Conservation (phyloP, 192 early-diverging fungal species). For the Linnemannia schmuckeri region DNA sequence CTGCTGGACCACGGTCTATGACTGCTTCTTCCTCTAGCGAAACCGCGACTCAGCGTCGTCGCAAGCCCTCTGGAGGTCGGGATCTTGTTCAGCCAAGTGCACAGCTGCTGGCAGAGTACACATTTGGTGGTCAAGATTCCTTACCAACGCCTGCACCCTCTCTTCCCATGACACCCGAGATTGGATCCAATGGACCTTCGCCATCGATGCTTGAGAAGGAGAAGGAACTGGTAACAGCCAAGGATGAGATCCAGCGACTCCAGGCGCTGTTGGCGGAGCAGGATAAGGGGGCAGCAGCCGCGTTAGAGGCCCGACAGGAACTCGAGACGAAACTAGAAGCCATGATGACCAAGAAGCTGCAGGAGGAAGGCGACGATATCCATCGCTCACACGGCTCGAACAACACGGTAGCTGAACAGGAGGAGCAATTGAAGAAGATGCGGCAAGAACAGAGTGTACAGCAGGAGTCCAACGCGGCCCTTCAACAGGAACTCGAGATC, state of each 20-base stretch:
- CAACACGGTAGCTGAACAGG: too few relatives aligned
- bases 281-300: constrained; percentile 7
- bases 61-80: constrained; percentile 26
- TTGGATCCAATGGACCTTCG: not conserved
- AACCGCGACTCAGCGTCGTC: constrained; percentile 1
- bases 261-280: not conserved
- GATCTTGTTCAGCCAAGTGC: constrained; percentile 36
- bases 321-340: constrained; percentile 23
- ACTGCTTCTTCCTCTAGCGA: not conserved
- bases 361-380: not conserved
- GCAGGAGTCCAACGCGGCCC: not conserved
- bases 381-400: not conserved
- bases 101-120: constrained; percentile 17
- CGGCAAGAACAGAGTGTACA: not conserved
- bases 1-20: not conserved
- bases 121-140: constrained; percentile 12
- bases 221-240: constrained; percentile 6
- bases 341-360: not conserved
- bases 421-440: constrained; percentile 5
- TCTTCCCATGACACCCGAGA: constrained; percentile 12
- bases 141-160: constrained; percentile 18
- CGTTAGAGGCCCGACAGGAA: constrained; percentile 16
- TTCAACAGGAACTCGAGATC: constrained; percentile 7
- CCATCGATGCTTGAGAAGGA: constrained; percentile 14
- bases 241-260: constrained; percentile 28